Base-by-base conservation (phyloP, 2,329 filamentous ascomycete species). In the Akanthomyces lecanii region DNA sequence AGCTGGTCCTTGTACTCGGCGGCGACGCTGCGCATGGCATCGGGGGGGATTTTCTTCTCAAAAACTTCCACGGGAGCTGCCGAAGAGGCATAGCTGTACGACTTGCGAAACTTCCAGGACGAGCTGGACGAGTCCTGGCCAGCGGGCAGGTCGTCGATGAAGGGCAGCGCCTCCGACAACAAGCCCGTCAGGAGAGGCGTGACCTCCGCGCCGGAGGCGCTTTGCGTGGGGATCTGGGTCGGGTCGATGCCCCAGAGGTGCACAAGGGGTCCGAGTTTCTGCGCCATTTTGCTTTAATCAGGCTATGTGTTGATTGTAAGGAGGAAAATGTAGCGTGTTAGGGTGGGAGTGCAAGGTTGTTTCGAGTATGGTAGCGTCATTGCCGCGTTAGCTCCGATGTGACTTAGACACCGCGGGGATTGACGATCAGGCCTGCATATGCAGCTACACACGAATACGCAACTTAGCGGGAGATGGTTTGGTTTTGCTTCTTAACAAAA, bases 161-260 rank as follows among this genome's bases (percentile, higher is more conserved):
- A 88, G 1, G 79, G 77, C 33, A 85, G 72, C 25, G 84, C 82
- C 71, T 90, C 87, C n/a, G 75, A 70, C 38, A 90, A 76, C 28
- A 87, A 75, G 6, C 78, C 72, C 11, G 74, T 71, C 63, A 89
- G 71, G 66, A 90, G 82, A 6, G 78, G 74, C 25, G 74, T 71
- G 18, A 89, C 75, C 42, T 80, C 77, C 33, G 79, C 75, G 4
- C 72, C 63, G 1, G 74, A 69, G 5, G 78, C 76, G 16, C 71
- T 69, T 42, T 75, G 63, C 33, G 75, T 60, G 1, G 83, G 84
- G 1, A 86, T 77, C 64, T 82, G 78, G 33, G 74, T 72, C 18
- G 76, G 72, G 21, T 75, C 73, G 28, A 87, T 71, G 58, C 85
- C 84, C 76, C 80, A 79, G 60, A 85, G 79, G 42, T 82, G 82